A percentile compares a stretch with the other conserved stretches of the same genome.
Conservation (phyloP, 2,329 filamentous ascomycete species). For the Ophiostoma populinum region DNA sequence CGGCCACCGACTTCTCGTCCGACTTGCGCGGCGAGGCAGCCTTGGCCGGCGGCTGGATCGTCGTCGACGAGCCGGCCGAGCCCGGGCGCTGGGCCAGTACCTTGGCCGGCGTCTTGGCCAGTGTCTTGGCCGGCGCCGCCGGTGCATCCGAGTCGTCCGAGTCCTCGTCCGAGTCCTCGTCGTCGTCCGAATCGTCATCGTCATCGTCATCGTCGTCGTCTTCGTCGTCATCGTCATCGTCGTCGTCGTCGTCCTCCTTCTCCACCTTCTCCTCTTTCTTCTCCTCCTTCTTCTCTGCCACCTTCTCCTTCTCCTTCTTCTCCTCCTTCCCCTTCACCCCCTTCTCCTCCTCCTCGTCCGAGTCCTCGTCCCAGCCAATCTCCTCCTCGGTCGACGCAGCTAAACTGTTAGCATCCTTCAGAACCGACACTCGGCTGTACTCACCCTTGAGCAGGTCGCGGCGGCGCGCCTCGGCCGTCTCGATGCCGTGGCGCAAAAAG, state of each 20-base stretch:
- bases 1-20: constrained; percentile 76
- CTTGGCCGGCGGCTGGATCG: constrained; percentile 32
- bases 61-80: constrained; percentile 41
- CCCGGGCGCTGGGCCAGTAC: constrained; percentile 19
- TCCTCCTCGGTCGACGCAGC: constrained; percentile 58
- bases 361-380: constrained; percentile 47
- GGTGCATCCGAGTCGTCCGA: constrained; percentile 10
- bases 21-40: constrained; percentile 48
- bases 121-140: background rate
- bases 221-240: constrained; percentile 32
- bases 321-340: constrained; percentile 1
- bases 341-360: constrained; percentile 18
- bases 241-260: constrained; percentile 22
- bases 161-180: constrained; percentile 14
- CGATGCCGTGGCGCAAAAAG: constrained; percentile 80
- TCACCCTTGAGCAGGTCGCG: constrained; percentile 81
- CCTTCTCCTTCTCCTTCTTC: constrained; percentile 10
- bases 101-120: constrained; percentile 1
- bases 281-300: constrained; percentile 14
- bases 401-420: constrained; percentile 26
- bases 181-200: constrained; percentile 4
- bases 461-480: constrained; percentile 78
- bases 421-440: too few species aligned
- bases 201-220: background rate
- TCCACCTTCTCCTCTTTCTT: background rate